A percentile compares a stretch with the other conserved stretches of the same genome.
phyloP scores from a whole-genome alignment of 2,329 filamentous ascomycete genomes.

The Pestalotiopsis sp. region DNA sequence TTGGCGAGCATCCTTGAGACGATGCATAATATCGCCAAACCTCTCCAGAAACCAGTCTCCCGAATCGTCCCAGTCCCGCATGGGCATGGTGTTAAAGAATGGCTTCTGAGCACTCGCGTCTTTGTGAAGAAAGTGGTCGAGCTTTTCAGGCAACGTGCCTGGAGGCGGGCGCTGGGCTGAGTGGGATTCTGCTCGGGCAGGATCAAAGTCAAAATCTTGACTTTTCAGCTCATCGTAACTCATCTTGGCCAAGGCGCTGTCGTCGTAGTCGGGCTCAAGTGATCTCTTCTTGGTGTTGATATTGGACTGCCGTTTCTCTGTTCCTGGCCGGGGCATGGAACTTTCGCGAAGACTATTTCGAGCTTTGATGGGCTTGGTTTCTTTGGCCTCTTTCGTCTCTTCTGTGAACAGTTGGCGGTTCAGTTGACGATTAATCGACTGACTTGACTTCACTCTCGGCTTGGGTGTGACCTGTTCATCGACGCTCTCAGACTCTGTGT shows the following conservation, averaged over 20 bases:
- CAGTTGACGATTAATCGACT: constrained; percentile 29
- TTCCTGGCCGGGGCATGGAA: constrained; percentile 25
- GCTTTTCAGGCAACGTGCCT: constrained; percentile 48
- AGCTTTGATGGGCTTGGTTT: constrained; percentile 16
- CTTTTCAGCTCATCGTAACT: constrained; percentile 50
- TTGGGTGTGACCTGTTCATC: constrained; percentile 30
- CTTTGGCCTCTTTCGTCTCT: constrained; percentile 6
- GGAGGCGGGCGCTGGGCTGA: constrained; percentile 36
- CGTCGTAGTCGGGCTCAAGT: constrained; percentile 56
- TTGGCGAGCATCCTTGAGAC: constrained; percentile 49
- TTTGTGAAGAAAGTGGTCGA: constrained; percentile 48
- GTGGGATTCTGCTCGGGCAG: constrained; percentile 45
- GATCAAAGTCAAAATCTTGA: constrained; percentile 61
- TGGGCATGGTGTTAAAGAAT: constrained; percentile 56
- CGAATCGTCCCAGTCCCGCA: constrained; percentile 61
- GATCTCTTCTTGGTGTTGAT: constrained; percentile 27
- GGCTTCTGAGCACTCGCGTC: constrained; percentile 44
- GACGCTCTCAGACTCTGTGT: constrained; percentile 26
- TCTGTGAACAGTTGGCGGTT: constrained; percentile 30
- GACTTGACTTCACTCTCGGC: constrained; percentile 24
- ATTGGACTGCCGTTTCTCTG: constrained; percentile 23
- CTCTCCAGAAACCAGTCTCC: constrained; percentile 63
- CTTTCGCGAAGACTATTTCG: constrained; percentile 15
- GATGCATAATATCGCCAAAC: constrained; percentile 52
- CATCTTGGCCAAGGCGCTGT: constrained; percentile 57